phyloP scores from a whole-genome alignment of 768 basidiomycete genomes.

The Collybiopsis confluens region DNA sequence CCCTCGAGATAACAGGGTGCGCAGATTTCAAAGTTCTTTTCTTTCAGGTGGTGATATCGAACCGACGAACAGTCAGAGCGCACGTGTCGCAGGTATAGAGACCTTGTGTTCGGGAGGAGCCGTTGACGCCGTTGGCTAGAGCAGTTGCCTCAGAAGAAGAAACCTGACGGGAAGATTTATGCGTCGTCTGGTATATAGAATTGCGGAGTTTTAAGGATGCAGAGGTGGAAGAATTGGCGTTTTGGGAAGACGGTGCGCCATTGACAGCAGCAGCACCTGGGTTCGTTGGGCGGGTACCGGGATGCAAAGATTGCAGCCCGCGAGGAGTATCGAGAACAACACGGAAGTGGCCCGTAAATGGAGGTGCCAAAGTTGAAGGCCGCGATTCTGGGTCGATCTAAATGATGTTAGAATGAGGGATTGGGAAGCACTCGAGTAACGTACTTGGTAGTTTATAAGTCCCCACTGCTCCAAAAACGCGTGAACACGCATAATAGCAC shows the following conservation, averaged over 20 bases:
- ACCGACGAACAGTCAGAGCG: constrained; percentile 83
- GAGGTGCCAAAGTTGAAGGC: constrained; percentile 90
- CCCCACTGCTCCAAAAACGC: constrained; percentile 99
- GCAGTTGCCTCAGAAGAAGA: constrained; percentile 62
- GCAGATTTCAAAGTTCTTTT: constrained; percentile 88
- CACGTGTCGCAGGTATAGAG: constrained; percentile 87
- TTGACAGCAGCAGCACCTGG: constrained; percentile 42
- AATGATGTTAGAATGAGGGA: constrained; percentile 7
- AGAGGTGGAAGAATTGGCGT: constrained; percentile 35
- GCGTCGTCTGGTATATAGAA: constrained; percentile 84
- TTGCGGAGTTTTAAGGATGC: constrained; percentile 86
- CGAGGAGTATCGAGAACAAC: constrained; percentile 96
- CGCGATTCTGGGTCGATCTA: constrained; percentile 97
- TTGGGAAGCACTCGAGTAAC: constrained; percentile 15
- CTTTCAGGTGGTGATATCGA: constrained; percentile 91
- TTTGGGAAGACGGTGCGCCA: constrained; percentile 34
- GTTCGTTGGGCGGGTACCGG: constrained; percentile 60
- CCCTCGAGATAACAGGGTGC: constrained; percentile 93
- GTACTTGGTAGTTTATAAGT: constrained; percentile 95
- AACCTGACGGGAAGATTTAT: constrained; percentile 75
- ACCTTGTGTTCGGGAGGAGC: constrained; percentile 24
- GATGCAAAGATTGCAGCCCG: constrained; percentile 90
- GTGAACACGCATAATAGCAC: constrained; percentile 98
- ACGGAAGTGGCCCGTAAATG: constrained; percentile 98
- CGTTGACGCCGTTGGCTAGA: constrained; percentile 54